phyloP scores from a whole-genome alignment of 2,329 filamentous ascomycete species.

The Ilyonectria mors-panacis region DNA sequence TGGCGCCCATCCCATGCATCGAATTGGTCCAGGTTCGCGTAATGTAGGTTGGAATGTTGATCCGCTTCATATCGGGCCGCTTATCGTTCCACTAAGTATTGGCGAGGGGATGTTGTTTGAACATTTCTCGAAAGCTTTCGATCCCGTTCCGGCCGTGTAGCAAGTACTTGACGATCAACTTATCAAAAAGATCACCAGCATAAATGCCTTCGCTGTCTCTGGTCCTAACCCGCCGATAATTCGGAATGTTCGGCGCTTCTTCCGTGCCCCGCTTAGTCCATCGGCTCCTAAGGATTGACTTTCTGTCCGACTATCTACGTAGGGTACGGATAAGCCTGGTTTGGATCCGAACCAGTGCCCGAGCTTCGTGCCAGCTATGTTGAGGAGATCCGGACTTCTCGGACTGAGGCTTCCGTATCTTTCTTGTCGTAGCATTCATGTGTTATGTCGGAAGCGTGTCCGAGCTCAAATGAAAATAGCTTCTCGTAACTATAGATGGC shows the following conservation, averaged over 20 bases:
- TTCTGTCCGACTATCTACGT: not conserved
- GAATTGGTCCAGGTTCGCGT: slow-evolving; percentile 42
- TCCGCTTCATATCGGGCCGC: slow-evolving; percentile 39
- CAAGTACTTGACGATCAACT: slow-evolving; percentile 37
- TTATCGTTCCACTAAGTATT: slow-evolving; percentile 47
- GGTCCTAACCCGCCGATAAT: not conserved
- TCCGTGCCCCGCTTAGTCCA: not conserved
- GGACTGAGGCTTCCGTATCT: not conserved
- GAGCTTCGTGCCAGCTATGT: too few species aligned
- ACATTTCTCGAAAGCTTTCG: slow-evolving; percentile 42
- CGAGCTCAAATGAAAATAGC: not conserved
- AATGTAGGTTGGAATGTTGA: slow-evolving; percentile 44
- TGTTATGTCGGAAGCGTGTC: not conserved
- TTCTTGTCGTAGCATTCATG: not conserved
- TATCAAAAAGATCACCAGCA: slow-evolving; percentile 26
- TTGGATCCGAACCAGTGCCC: not conserved
- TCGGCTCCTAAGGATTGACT: not conserved
- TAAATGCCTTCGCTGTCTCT: slow-evolving; percentile 43
- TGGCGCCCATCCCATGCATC: slow-evolving; percentile 44
- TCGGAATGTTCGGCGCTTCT: not conserved
- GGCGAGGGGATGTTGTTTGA: slow-evolving; percentile 29
- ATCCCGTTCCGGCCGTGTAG: slow-evolving; percentile 40
- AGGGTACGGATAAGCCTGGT: not conserved
- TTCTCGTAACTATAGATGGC: not conserved
- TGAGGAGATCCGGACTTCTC: too few species aligned